Conservation (phyloP, 1,284 basidiomycete genomes). For the Rhodotorula sp. region DNA sequence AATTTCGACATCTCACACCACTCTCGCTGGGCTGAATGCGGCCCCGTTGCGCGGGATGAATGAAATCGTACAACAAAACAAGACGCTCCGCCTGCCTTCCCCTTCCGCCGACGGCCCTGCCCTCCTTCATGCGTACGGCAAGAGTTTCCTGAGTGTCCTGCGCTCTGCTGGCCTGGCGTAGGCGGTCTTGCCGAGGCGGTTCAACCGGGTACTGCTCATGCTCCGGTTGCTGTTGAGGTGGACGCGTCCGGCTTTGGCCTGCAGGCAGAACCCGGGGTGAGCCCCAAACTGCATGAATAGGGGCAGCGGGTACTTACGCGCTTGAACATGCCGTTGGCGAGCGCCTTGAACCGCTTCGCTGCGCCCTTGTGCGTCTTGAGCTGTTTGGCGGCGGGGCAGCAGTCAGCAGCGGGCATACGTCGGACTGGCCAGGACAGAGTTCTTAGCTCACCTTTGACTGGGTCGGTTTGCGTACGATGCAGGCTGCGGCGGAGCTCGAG, state of each 20-base stretch:
- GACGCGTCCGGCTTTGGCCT: slow-evolving; percentile 34
- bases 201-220: slow-evolving; percentile 32
- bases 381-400: background rate
- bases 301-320: slow-evolving; percentile 17
- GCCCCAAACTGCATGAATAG: background rate
- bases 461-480: slow-evolving; percentile 36
- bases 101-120: background rate
- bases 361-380: slow-evolving; percentile 44
- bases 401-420: background rate
- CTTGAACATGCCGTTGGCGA: slow-evolving; percentile 41
- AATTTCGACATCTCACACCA: no score
- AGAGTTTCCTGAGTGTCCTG: slow-evolving; percentile 26
- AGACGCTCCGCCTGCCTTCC: background rate
- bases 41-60: no score
- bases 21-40: no score
- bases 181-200: slow-evolving; percentile 34
- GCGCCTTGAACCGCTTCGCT: slow-evolving; percentile 38
- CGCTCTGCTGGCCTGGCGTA: slow-evolving; percentile 32
- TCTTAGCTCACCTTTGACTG: slow-evolving; percentile 20
- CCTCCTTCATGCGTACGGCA: slow-evolving; percentile 32
- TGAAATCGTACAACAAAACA: background rate
- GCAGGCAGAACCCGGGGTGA: background rate
- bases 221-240: slow-evolving; percentile 28
- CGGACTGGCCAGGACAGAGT: background rate
- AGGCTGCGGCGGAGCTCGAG: background rate